phyloP scores from a whole-genome alignment of 768 basidiomycete species.

The Serendipita indica region DNA sequence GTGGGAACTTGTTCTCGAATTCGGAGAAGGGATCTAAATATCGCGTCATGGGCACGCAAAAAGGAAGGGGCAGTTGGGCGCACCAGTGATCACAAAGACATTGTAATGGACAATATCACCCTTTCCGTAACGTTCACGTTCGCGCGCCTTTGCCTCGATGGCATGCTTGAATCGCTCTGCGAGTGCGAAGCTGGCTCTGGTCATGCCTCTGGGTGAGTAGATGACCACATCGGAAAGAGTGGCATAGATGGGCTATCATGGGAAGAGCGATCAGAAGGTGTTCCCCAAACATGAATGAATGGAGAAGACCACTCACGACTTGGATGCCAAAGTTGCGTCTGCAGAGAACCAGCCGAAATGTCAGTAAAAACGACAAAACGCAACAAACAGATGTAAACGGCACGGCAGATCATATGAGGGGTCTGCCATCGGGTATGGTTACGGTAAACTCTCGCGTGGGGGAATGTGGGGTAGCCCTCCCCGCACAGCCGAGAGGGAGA shows the following conservation, averaged over 20 bases:
- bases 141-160: slow-evolving; percentile 39
- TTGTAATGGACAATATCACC: slow-evolving; percentile 40
- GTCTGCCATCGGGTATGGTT: no score
- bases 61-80: slow-evolving; percentile 12
- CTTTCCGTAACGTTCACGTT: slow-evolving; percentile 24
- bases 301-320: slow-evolving; percentile 40
- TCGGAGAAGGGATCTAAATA: slow-evolving; percentile 22
- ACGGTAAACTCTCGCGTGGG: no score
- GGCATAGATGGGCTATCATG: slow-evolving; percentile 57
- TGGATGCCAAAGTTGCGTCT: slow-evolving; percentile 83
- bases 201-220: slow-evolving; percentile 58
- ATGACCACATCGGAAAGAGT: slow-evolving; percentile 82
- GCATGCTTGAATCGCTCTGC: slow-evolving; percentile 55
- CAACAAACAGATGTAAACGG: neutral
- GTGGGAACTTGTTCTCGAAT: slow-evolving; percentile 22
- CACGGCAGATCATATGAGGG: neutral
- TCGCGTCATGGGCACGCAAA: neutral
- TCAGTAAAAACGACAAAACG: slow-evolving; percentile 6
- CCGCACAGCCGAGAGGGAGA: neutral
- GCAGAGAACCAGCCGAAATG: slow-evolving; percentile 23
- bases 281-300: slow-evolving; percentile 9
- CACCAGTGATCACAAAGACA: slow-evolving; percentile 60
- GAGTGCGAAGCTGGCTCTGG: slow-evolving; percentile 37
- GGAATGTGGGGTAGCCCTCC: neutral
- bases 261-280: neutral